Percentiles rank a stretch among this genome's conserved stretches.
These are phyloP conservation scores for Phaeoacremonium minimum DNA, from an alignment of 2,329 filamentous ascomycete genomes.

Conservation along the genomic window DNA sequence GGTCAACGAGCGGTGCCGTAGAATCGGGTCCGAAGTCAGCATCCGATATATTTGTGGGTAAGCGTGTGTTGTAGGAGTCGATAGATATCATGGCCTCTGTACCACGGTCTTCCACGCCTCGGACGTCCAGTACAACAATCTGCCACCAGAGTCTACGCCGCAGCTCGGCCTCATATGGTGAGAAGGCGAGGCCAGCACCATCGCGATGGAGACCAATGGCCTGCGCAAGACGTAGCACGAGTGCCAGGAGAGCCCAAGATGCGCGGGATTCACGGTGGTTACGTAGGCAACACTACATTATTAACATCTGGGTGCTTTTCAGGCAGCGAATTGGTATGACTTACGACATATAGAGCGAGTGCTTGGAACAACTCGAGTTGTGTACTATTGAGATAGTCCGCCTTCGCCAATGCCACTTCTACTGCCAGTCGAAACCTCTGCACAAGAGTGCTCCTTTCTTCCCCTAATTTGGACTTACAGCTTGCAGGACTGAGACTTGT, in stretches of 20 bases:
- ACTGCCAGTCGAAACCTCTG: slow-evolving; percentile 24
- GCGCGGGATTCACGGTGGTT: slow-evolving; percentile 28
- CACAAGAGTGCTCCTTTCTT: slow-evolving; percentile 24
- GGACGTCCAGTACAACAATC: slow-evolving; percentile 56
- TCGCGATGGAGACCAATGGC: slow-evolving; percentile 37
- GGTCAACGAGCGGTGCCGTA: slow-evolving; percentile 23
- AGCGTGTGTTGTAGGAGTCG: slow-evolving; percentile 38
- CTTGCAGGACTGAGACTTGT: slow-evolving; percentile 23
- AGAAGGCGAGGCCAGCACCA: slow-evolving; percentile 25
- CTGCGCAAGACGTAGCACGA: slow-evolving; percentile 38
- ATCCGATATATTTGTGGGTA: slow-evolving; percentile 52
- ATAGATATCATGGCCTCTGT: slow-evolving; percentile 35
- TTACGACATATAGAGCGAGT: slow-evolving; percentile 32
- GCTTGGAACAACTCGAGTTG: slow-evolving; percentile 35
- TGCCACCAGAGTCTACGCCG: slow-evolving; percentile 60
- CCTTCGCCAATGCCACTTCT: slow-evolving; percentile 33
- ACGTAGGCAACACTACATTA: slow-evolving; percentile 25
- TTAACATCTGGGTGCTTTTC: neutral
- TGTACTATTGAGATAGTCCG: slow-evolving; percentile 36
- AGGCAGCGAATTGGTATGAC: slow-evolving; percentile 1
- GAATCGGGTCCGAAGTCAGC: slow-evolving; percentile 37
- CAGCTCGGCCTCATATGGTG: slow-evolving; percentile 54
- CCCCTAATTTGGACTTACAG: slow-evolving; percentile 26
- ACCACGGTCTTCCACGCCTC: slow-evolving; percentile 50
- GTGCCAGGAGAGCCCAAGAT: slow-evolving; percentile 34